A percentile compares a stretch with the other conserved stretches of the same genome.
phyloP scores from a whole-genome alignment of 495 filamentous ascomycete species.

The Bacidia rubella region DNA sequence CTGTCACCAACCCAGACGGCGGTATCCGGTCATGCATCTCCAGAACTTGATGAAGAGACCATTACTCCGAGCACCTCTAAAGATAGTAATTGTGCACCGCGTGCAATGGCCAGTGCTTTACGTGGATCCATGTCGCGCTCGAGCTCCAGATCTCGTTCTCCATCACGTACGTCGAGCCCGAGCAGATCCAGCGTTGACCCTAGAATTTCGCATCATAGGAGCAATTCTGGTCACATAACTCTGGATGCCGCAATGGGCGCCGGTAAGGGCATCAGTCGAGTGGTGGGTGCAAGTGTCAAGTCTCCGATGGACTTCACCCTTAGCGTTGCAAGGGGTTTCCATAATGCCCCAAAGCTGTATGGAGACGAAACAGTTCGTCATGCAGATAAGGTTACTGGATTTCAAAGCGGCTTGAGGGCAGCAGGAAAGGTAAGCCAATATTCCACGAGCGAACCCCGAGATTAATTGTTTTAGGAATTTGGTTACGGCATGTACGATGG shows the following conservation, averaged over 20 bases:
- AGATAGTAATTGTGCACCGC: background rate
- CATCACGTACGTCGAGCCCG: conserved; percentile 8
- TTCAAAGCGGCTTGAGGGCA: conserved; percentile 51
- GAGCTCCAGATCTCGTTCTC: conserved; percentile 8
- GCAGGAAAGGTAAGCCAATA: conserved; percentile 48
- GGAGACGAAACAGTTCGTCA: conserved; percentile 60
- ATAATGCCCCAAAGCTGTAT: conserved; percentile 70
- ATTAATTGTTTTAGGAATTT: conserved; percentile 49
- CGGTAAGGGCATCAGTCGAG: conserved; percentile 49
- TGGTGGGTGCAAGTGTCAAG: conserved; percentile 56
- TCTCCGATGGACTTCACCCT: conserved; percentile 72
- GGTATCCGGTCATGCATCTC: background rate
- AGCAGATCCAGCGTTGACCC: conserved; percentile 2
- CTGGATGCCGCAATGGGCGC: conserved; percentile 45
- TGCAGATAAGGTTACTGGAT: conserved; percentile 53
- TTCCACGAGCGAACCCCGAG: no score
- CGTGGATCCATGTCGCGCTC: conserved; percentile 3
- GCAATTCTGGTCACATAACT: conserved; percentile 20
- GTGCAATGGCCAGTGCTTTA: conserved; percentile 2
- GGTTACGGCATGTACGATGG: conserved; percentile 56
- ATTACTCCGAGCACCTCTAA: conserved; percentile 2
- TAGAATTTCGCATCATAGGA: conserved; percentile 6
- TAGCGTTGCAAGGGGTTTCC: conserved; percentile 67
- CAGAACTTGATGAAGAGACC: background rate
- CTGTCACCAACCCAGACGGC: background rate